These are phyloP conservation scores for Lanmaoa pseudosensibilis DNA, from an alignment of 768 basidiomycete genomes.

Conservation along the genomic window DNA sequence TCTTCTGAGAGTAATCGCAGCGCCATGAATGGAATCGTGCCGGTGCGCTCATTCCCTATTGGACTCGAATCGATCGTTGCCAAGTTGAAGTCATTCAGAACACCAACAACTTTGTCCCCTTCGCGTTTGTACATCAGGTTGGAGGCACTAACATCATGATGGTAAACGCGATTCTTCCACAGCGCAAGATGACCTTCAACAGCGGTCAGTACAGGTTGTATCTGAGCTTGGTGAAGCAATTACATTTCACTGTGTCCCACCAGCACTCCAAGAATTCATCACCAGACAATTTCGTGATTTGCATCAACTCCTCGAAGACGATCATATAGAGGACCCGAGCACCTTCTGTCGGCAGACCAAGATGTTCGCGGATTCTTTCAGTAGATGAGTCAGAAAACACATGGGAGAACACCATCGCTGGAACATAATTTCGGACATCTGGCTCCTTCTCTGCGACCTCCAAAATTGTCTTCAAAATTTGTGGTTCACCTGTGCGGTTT, in stretches of 20 bases:
- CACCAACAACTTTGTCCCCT: background rate
- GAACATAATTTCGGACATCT: no score
- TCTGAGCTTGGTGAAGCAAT: background rate
- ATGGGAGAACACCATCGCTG: no score
- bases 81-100: background rate
- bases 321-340: background rate
- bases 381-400: no score
- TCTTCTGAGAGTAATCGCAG: no score
- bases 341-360: no score
- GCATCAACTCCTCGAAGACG: background rate
- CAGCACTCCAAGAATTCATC: background rate
- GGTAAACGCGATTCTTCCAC: conserved; percentile 2
- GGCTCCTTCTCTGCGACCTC: no score
- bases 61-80: no score
- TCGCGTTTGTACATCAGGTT: background rate
- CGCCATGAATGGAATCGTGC: no score
- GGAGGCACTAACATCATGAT: background rate
- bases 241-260: conserved; percentile 7
- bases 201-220: background rate
- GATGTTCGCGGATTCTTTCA: no score
- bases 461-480: no score
- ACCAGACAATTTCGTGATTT: background rate
- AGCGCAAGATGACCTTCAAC: conserved; percentile 1
- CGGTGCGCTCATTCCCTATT: no score
- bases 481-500: no score